Percentiles rank a stretch among this genome's conserved stretches.
Conservation (phyloP, 2,329 filamentous ascomycete genomes). For the Diaporthe humulicola region DNA sequence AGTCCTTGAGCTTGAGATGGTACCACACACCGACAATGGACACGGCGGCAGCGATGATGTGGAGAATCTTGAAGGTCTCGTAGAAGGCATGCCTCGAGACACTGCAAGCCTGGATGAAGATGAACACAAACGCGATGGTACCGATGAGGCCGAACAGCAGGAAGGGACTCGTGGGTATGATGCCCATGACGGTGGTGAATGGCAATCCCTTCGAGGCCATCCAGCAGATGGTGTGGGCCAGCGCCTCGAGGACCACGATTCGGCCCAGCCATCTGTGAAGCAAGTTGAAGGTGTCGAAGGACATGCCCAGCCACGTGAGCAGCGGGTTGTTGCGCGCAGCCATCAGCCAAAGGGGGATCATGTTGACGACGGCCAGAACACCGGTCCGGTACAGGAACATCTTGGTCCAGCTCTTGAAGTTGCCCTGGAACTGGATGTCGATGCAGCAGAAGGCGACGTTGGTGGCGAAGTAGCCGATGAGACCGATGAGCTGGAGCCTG, state of each 20-base stretch:
- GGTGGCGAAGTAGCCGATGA: slow-evolving; percentile 75
- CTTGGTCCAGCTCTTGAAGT: slow-evolving; percentile 58
- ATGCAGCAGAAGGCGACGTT: slow-evolving; percentile 84
- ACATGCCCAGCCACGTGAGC: slow-evolving; percentile 78
- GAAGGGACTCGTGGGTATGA: slow-evolving; percentile 56
- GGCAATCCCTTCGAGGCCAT: slow-evolving; percentile 56
- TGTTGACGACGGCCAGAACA: slow-evolving; percentile 79
- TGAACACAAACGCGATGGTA: slow-evolving; percentile 70
- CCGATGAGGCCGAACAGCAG: slow-evolving; percentile 75
- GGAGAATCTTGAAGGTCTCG: slow-evolving; percentile 80
- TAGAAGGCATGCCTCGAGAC: slow-evolving; percentile 83
- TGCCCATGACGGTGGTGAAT: slow-evolving; percentile 61
- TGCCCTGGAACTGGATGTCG: slow-evolving; percentile 70
- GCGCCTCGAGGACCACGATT: slow-evolving; percentile 77
- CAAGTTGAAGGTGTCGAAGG: slow-evolving; percentile 87
- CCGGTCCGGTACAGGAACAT: slow-evolving; percentile 78
- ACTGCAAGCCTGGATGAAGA: slow-evolving; percentile 78
- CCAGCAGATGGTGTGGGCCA: slow-evolving; percentile 76
- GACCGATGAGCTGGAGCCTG: slow-evolving; percentile 80
- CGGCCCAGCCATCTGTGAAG: slow-evolving; percentile 85
- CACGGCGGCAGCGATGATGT: slow-evolving; percentile 74
- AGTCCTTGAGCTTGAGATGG: slow-evolving; percentile 68
- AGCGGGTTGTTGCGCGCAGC: slow-evolving; percentile 84
- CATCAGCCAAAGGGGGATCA: slow-evolving; percentile 81
- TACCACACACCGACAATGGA: slow-evolving; percentile 76